phyloP scores from a whole-genome alignment of 2,329 filamentous ascomycete species.

The Nemania diffusa region DNA sequence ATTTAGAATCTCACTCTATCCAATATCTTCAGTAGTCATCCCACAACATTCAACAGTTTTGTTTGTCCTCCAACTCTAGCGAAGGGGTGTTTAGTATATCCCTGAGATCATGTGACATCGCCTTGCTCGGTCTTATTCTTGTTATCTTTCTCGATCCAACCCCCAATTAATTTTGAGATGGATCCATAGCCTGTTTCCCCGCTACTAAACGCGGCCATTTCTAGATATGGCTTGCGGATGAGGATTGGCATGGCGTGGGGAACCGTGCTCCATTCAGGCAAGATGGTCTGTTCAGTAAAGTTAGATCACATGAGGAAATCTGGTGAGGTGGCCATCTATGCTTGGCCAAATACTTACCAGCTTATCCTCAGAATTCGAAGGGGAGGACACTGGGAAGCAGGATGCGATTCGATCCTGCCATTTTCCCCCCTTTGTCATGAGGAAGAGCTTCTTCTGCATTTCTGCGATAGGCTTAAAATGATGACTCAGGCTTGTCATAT shows the following conservation, averaged over 20 bases:
- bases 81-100: too few species aligned
- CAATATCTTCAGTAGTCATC: too few species aligned
- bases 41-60: too few species aligned
- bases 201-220: not conserved
- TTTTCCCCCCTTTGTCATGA: not conserved
- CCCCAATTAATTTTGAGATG: slow-evolving; percentile 1
- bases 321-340: too few species aligned
- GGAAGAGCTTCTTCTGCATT: not conserved
- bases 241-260: not conserved
- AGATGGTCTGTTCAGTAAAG: not conserved
- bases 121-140: too few species aligned
- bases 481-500: not conserved
- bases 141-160: too few species aligned
- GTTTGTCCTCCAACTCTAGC: too few species aligned
- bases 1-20: too few species aligned
- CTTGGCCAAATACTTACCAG: not conserved
- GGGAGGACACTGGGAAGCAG: not conserved
- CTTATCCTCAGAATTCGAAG: too few species aligned
- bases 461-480: too few species aligned
- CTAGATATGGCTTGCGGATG: not conserved
- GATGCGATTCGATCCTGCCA: not conserved
- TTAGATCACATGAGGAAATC: too few species aligned
- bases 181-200: not conserved
- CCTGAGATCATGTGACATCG: too few species aligned
- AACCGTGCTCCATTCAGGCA: slow-evolving; percentile 2